These are phyloP conservation scores for Akanthomyces lecanii DNA, from an alignment of 2,329 filamentous ascomycete genomes.

Conservation along the genomic window DNA sequence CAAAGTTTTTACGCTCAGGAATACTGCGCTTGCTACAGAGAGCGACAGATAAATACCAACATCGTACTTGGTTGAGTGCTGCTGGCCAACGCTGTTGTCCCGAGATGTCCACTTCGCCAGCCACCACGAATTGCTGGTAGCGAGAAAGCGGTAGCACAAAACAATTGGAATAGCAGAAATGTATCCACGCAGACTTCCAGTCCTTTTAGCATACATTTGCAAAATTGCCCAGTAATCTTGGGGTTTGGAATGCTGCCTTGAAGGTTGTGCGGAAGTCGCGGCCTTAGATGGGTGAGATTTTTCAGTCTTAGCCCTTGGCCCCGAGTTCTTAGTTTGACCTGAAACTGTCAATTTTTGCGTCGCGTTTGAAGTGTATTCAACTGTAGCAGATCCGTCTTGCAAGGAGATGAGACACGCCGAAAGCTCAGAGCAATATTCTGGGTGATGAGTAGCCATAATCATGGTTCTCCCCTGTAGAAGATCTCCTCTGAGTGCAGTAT, in stretches of 20 bases:
- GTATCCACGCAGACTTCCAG: not conserved
- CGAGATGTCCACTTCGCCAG: slow-evolving; percentile 16
- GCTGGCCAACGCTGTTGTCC: not conserved
- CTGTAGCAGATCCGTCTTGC: slow-evolving; percentile 7
- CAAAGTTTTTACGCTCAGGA: slow-evolving; percentile 2
- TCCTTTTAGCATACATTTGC: not conserved
- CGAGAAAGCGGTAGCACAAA: slow-evolving; percentile 3
- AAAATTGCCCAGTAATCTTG: not conserved
- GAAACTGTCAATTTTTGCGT: not conserved
- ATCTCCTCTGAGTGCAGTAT: slow-evolving; percentile 6
- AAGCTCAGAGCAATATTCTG: slow-evolving; percentile 13
- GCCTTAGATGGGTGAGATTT: not conserved
- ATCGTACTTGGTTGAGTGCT: not conserved
- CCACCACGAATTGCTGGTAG: slow-evolving; percentile 15
- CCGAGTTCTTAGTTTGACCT: not conserved
- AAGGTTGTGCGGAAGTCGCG: not conserved
- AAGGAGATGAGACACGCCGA: slow-evolving; percentile 8
- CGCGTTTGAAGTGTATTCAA: not conserved
- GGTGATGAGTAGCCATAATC: slow-evolving; percentile 20
- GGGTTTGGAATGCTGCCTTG: not conserved
- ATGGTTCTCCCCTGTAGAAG: slow-evolving; percentile 16
- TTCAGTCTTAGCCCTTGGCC: not conserved
- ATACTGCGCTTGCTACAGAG: not conserved
- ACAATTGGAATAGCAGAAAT: not conserved
- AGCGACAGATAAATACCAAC: slow-evolving; percentile 11